phyloP scores from a whole-genome alignment of 352 stramenopile species.

The Blastocystis sp. region DNA sequence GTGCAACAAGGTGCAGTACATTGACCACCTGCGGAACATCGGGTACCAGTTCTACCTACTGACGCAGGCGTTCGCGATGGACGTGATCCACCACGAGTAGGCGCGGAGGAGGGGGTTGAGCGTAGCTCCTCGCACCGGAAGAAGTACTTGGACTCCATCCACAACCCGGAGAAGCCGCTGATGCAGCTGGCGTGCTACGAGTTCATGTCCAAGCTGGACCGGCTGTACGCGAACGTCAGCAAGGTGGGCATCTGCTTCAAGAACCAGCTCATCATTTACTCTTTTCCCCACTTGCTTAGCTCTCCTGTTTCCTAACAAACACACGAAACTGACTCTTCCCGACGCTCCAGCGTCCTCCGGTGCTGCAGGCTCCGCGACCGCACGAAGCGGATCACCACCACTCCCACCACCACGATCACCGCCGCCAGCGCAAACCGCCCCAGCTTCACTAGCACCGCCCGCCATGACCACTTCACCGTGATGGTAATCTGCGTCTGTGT shows the following conservation, averaged over 20 bases:
- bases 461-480: not conserved
- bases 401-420: not conserved
- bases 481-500: not conserved
- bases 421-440: not conserved
- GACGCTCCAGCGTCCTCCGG: not conserved
- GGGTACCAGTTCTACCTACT: slow-evolving; percentile 59
- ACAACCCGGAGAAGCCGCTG: slow-evolving; percentile 13
- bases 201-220: slow-evolving; percentile 50
- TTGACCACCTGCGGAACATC: slow-evolving; percentile 66
- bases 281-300: slow-evolving; percentile 6
- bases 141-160: slow-evolving; percentile 13
- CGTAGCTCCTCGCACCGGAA: slow-evolving; percentile 4
- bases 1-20: slow-evolving; percentile 72
- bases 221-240: not conserved
- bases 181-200: slow-evolving; percentile 61
- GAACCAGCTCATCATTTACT: slow-evolving; percentile 22
- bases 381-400: not conserved
- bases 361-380: not conserved
- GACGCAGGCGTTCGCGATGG: slow-evolving; percentile 60
- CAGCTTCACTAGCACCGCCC: not conserved
- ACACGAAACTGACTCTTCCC: not conserved
- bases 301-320: not conserved
- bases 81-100: slow-evolving; percentile 50
- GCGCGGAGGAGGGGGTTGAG: not conserved
- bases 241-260: slow-evolving; percentile 5